These are phyloP conservation scores for Zygoascus tannicola DNA, from an alignment of 805 yeast species.

Conservation along the genomic window DNA sequence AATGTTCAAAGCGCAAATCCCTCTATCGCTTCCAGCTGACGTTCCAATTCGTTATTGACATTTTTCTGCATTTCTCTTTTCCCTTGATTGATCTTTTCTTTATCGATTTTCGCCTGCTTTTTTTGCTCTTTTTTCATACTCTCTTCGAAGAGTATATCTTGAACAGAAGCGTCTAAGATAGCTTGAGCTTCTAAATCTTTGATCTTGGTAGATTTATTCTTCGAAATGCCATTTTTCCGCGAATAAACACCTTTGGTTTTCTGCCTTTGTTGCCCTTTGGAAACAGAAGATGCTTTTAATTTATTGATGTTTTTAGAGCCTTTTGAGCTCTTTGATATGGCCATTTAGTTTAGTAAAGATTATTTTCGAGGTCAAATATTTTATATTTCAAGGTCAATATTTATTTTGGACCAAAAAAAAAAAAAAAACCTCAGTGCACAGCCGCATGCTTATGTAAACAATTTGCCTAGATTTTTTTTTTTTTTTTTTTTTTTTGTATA, in stretches of 20 bases:
- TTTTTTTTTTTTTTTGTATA: too few relatives aligned
- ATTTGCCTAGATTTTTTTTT: too few relatives aligned
- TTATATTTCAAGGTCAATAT: too few relatives aligned
- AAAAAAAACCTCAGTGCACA: not conserved
- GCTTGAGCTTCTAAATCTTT: constrained; percentile 6
- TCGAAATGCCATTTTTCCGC: constrained; percentile 1
- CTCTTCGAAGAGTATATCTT: constrained; percentile 5
- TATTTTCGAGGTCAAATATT: too few relatives aligned
- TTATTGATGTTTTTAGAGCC: constrained; percentile 1
- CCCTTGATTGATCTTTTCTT: constrained; percentile 2
- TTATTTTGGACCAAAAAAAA: too few relatives aligned
- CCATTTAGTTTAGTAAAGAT: not conserved
- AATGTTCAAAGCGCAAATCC: constrained; percentile 6
- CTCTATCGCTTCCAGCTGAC: constrained; percentile 14
- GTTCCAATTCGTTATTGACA: constrained; percentile 6
- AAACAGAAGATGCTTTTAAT: not conserved
- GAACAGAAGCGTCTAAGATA: constrained; percentile 7
- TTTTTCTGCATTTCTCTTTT: constrained; percentile 1
- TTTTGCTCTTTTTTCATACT: not conserved
- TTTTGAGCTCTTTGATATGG: not conserved
- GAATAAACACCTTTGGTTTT: not conserved
- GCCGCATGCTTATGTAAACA: too few relatives aligned
- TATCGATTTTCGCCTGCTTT: not conserved
- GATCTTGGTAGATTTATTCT: constrained; percentile 4
- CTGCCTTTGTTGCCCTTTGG: not conserved